Evolutionary conservation across 2,329 filamentous ascomycete genomes (phyloP), one percentile per base, ranked within the genome.

Genomic region (Sarocladiaceae sp.): DNA sequence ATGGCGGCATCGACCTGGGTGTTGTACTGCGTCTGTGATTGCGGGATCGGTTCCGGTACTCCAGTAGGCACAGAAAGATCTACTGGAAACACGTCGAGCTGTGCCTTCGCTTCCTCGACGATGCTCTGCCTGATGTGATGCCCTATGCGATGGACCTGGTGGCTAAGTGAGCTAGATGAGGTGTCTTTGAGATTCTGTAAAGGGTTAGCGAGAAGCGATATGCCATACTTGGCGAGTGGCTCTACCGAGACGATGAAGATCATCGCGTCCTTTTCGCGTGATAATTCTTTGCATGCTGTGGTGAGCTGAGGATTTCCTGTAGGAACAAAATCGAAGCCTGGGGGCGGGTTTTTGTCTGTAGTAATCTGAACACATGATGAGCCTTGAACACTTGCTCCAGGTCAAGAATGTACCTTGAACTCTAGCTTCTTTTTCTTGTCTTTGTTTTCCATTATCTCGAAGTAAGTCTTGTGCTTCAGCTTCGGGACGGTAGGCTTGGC

Each of bases 201-300:
- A 18, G 47, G 18, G 43, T 53, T 42, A 51, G 50, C 47, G 39
- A 12, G 21, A 20, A 33, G 26, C 21, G 27, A 21, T 15, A 33
- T 15, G 10, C 6, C 15, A 18, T n/a, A 61, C 74, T 52, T n/a
- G n/a, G n/a, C n/a, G n/a, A n/a, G n/a, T n/a, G n/a, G n/a, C n/a
- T n/a, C n/a, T 69, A 82, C 80, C 55, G 78, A 80, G 39, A 84
- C 80, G 47, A 83, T 82, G 52, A 80, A 83, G 13, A 83, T 76
- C 73, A 81, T 76, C 34, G 76, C 78, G 52, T 72, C 78, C 42
- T 69, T 67, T 52, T 80, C 74, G 50, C 80, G 70, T 2, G 80
- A 83, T 16, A 82, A 59, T 53, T 83, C 80, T 59, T 83, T 83
- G 67, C 80, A 84, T 33, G 69, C 63, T 45, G 65, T 66, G 4